Evolutionary conservation across 2,329 filamentous ascomycete genomes (phyloP), one percentile per base, ranked within the genome.

Genomic region (Amauroascus verrucosus): DNA sequence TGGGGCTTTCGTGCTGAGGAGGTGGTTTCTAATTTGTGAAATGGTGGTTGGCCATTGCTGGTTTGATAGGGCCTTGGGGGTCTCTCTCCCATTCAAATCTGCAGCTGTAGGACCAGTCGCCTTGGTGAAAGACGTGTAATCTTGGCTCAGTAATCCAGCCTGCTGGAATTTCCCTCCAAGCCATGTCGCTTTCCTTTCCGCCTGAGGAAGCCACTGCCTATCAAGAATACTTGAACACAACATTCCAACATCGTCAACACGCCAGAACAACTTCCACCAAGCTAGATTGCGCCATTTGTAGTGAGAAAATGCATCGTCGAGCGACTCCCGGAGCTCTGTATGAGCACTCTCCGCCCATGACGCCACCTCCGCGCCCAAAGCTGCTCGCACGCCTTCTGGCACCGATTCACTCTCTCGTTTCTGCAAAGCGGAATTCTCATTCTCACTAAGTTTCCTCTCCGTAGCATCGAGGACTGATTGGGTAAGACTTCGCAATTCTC

Each of bases 211-310:
- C 73, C 94, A 97, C 6, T 80, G 77, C 58, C 83, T 82, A 56
- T 80, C 79, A 2, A 96, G 74, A 56, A 96, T 84, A 60, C 93
- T 86, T 0, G 82, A 81, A 2, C 86, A 83, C 52, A 95, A 82
- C 77, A 91, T 85, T 2, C 82, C 81, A 9, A 96, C 88, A 62
- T 96, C 91, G 64, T 97, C 91, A 22, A 93, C 89, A 18, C 88
- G 82, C 89, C 89, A 95, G 65, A 95, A 89, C 0, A 97, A 77
- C 67, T 95, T 95, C 85, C 88, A 96, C 90, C 91, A 97, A 14
- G 83, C 79, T 3, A 95, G 75, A 58, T 86, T 84, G 24, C 81
- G 79, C 91, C 91, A 96, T 37, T 82, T 77, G 16, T 73, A 77
- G n/a, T 86, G 82, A 0, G 79, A 75, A 61, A 96, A 91, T 0